Evolutionary conservation across 805 yeast genomes (phyloP).

Genomic region (Komagataella mondaviorum): DNA sequence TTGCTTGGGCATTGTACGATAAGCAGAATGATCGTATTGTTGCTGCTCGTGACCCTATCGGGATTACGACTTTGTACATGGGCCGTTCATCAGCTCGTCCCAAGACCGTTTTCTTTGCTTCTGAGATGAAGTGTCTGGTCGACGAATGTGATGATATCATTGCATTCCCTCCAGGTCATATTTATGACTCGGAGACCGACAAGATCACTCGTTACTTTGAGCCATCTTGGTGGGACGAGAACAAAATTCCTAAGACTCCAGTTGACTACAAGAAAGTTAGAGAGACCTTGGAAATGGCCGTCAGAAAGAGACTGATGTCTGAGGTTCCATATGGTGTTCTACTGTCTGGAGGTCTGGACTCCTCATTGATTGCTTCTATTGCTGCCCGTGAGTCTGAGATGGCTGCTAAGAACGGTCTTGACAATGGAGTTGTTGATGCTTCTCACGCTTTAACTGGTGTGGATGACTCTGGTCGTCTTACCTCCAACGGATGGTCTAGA

Average conservation of each 20-base stretch:
- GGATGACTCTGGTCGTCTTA: conserved; percentile 77
- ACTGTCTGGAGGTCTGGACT: conserved; percentile 94
- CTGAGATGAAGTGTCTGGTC: conserved; percentile 85
- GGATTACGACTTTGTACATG: conserved; percentile 92
- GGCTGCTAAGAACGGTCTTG: conserved; percentile 39
- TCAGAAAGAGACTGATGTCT: conserved; percentile 98
- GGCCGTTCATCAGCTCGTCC: conserved; percentile 67
- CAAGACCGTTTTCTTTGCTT: conserved; percentile 75
- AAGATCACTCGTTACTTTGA: conserved; percentile 75
- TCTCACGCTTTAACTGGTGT: conserved; percentile 78
- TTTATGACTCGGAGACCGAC: conserved; percentile 86
- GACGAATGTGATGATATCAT: conserved; percentile 89
- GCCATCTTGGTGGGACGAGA: conserved; percentile 92
- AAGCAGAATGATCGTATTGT: conserved; percentile 70
- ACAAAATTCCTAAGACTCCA: conserved; percentile 58
- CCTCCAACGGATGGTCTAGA: conserved; percentile 60
- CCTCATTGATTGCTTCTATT: conserved; percentile 90
- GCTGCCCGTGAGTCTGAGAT: conserved; percentile 92
- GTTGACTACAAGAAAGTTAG: conserved; percentile 65
- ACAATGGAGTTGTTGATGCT: conserved; percentile 41
- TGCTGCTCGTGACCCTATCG: conserved; percentile 98
- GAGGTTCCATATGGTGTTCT: conserved; percentile 99
- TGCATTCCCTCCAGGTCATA: conserved; percentile 98
- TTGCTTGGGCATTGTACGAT: conserved; percentile 89
- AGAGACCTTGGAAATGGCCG: conserved; percentile 81